phyloP scores from a whole-genome alignment of 2,329 filamentous ascomycete species.

The Apiospora arundinis region DNA sequence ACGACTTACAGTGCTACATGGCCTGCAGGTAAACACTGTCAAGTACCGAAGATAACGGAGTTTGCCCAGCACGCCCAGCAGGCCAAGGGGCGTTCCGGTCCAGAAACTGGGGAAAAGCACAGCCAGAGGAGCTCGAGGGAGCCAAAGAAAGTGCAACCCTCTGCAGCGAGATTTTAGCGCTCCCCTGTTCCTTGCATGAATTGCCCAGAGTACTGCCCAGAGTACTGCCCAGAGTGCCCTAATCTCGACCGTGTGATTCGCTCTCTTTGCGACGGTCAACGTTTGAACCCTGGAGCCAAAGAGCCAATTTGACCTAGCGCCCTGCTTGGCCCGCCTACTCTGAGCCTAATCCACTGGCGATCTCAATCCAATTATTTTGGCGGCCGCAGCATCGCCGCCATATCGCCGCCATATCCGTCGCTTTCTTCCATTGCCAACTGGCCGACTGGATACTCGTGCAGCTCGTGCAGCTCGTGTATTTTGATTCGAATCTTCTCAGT shows the following conservation, averaged over 20 bases:
- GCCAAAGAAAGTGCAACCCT: not conserved
- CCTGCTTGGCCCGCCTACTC: not conserved
- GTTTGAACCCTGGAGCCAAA: not conserved
- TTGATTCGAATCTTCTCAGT: not conserved
- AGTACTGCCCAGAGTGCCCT: not conserved
- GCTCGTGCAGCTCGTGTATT: too few species aligned
- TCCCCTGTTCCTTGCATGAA: conserved; percentile 15
- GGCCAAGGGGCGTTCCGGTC: not conserved
- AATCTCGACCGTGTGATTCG: not conserved
- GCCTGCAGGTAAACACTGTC: too few species aligned
- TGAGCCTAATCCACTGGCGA: not conserved
- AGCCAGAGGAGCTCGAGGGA: not conserved
- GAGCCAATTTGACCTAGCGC: conserved; percentile 10
- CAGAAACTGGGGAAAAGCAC: conserved; percentile 13
- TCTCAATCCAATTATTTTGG: not conserved
- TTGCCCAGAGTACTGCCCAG: too few species aligned
- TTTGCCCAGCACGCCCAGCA: not conserved
- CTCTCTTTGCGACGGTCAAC: not conserved
- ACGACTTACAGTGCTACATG: not conserved
- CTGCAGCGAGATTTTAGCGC: not conserved
- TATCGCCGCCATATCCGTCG: not conserved
- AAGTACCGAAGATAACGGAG: conserved; percentile 5
- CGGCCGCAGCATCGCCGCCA: not conserved
- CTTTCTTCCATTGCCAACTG: not conserved
- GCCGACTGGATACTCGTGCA: too few species aligned